Evolutionary conservation across 225 moss, liverwort and hornwort species (phyloP).

Genomic region (Marchantia polymorpha): DNA sequence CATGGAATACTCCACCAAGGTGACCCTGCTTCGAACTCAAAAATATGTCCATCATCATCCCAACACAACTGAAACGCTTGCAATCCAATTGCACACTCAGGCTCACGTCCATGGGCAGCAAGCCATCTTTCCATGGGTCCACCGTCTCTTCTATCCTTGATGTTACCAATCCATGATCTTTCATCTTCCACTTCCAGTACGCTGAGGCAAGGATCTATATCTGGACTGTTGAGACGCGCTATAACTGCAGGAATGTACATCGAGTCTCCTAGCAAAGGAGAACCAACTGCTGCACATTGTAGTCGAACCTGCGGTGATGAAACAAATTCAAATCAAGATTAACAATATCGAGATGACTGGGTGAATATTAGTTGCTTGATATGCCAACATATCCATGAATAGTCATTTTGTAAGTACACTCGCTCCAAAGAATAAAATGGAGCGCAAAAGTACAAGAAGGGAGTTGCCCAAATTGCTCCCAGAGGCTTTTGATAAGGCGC

Average conservation of each 20-base stretch:
- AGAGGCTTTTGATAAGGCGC: no score
- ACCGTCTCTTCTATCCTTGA: slow-evolving; percentile 45
- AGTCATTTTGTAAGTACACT: no score
- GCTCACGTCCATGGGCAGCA: slow-evolving; percentile 46
- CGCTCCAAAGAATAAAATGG: no score
- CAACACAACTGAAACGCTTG: slow-evolving; percentile 44
- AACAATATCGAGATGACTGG: background rate
- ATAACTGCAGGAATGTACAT: slow-evolving; percentile 78
- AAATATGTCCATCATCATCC: slow-evolving; percentile 30
- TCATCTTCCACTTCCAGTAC: slow-evolving; percentile 23
- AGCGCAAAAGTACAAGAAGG: no score
- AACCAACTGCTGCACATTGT: slow-evolving; percentile 76
- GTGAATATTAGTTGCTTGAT: no score
- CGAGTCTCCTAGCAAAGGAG: slow-evolving; percentile 88
- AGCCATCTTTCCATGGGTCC: slow-evolving; percentile 41
- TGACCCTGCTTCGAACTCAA: slow-evolving; percentile 36
- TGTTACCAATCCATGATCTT: slow-evolving; percentile 41
- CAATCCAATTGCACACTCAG: slow-evolving; percentile 46
- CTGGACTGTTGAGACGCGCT: slow-evolving; percentile 57
- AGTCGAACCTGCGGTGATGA: slow-evolving; percentile 55
- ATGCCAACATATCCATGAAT: no score
- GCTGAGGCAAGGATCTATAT: slow-evolving; percentile 62
- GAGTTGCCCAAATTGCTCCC: no score
- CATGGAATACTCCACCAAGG: slow-evolving; percentile 41
- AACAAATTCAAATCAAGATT: no score